Base-by-base conservation (phyloP, 2,329 filamentous ascomycete genomes). In the Microdochium paspali region DNA sequence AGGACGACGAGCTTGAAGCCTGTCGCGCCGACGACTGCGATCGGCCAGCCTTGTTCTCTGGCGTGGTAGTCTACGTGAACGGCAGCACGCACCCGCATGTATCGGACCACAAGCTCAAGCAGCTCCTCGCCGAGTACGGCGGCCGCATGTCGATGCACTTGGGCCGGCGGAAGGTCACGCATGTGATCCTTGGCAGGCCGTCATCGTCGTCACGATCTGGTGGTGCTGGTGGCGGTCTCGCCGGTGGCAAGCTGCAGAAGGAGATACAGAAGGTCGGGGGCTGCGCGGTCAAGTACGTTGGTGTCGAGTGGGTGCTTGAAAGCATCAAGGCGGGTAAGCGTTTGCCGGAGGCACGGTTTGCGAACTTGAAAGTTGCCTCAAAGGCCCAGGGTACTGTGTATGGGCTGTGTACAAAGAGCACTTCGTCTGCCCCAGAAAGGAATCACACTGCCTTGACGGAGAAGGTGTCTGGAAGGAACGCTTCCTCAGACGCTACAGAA, bases 61-160 rank as follows among this genome's bases (percentile, higher is more conserved):
- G 82, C 15, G 74, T 90, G 21, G 82, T 79, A 46, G 77, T 95
- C 56, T 93, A 91, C 67, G 77, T 96, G 65, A 95, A 95, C 65
- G 90, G 90, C 51, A 90, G 86, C 54, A 95, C 89, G 2, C 77
- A 82, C 50, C 90, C 90, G 1, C 65, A 80, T 23, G 77, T 95
- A 51, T 94, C 87, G 13, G 90, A 96, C 64, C 87, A 95, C 68
- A 85, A 80, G 61, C 76, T 96, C 49, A 94, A 93, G 70, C 82
- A 83, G 47, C 65, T 94, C 15, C 75, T 96, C 31, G 79, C 76
- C 4, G 73, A 81, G 48, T 80, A 95, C 59, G 91, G 90, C 20
- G 91, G 81, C 1, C 72, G 68, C 39, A 72, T 88, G 55, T 84
- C 87, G 3, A 76, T 89, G 30, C 74, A 81, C 49, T 77, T 95